Conservation (phyloP, 441 rosid species). For the Erysimum cheiri region DNA sequence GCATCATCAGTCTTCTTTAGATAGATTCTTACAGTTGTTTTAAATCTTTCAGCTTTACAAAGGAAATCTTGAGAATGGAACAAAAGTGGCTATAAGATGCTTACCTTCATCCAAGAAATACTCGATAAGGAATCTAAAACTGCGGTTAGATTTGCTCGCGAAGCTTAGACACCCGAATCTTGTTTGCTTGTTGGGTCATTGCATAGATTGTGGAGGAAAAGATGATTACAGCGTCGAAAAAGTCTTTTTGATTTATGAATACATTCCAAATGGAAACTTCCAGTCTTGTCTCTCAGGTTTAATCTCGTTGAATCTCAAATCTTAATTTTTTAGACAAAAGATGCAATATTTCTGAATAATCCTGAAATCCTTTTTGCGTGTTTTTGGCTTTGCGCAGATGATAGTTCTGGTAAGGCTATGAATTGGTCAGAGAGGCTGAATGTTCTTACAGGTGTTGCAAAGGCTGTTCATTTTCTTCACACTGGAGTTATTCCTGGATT, state of each 20-base stretch:
- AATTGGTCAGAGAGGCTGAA: slow-evolving; percentile 81
- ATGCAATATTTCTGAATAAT: not conserved
- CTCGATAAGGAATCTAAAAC: slow-evolving; percentile 76
- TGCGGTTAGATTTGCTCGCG: slow-evolving; percentile 71
- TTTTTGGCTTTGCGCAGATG: slow-evolving; percentile 57
- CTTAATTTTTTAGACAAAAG: not conserved
- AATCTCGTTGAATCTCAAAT: slow-evolving; percentile 13
- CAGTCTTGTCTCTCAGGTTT: slow-evolving; percentile 60
- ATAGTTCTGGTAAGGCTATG: slow-evolving; percentile 49
- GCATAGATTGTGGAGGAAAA: slow-evolving; percentile 62
- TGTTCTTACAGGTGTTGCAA: slow-evolving; percentile 64
- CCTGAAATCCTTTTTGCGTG: not conserved
- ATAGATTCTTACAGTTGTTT: slow-evolving; percentile 26
- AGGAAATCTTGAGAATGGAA: slow-evolving; percentile 84
- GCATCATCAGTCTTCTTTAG: not conserved
- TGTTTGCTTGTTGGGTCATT: slow-evolving; percentile 86
- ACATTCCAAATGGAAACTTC: slow-evolving; percentile 62
- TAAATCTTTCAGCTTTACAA: slow-evolving; percentile 67
- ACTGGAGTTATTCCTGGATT: slow-evolving; percentile 91
- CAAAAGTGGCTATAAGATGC: slow-evolving; percentile 70
- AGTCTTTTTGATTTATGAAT: slow-evolving; percentile 75
- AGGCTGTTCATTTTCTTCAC: slow-evolving; percentile 84
- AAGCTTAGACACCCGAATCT: slow-evolving; percentile 93
- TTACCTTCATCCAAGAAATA: slow-evolving; percentile 68
- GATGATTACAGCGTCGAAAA: slow-evolving; percentile 61